Conservation (phyloP, 2,329 filamentous ascomycete species). For the Emericellopsis atlantica region DNA sequence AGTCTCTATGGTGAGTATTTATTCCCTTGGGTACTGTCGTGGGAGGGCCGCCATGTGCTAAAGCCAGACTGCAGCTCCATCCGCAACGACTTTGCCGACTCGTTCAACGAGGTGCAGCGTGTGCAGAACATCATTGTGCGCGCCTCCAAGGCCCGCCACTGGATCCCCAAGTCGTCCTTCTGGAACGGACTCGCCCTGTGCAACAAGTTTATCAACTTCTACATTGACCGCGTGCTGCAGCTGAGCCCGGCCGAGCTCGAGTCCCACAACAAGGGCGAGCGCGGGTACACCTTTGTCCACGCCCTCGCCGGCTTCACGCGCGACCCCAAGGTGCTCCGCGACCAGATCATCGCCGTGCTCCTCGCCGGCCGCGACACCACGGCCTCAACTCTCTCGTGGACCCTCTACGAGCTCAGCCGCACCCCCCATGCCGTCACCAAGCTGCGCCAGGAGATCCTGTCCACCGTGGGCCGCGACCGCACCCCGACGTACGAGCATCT, state of each 20-base stretch:
- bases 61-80: conserved; percentile 28
- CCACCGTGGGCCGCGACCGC: conserved; percentile 48
- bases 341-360: conserved; percentile 73
- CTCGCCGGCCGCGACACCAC: conserved; percentile 84
- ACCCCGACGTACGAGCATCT: conserved; percentile 66
- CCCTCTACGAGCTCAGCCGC: conserved; percentile 67
- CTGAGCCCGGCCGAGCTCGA: conserved; percentile 61
- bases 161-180: conserved; percentile 56
- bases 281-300: conserved; percentile 74
- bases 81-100: conserved; percentile 59
- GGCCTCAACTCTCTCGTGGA: conserved; percentile 68
- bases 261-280: conserved; percentile 50
- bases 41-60: neutral
- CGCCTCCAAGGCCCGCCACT: conserved; percentile 45
- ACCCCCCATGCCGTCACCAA: conserved; percentile 54
- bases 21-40: neutral
- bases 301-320: conserved; percentile 72
- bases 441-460: conserved; percentile 61
- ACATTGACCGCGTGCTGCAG: conserved; percentile 61
- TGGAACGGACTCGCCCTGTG: conserved; percentile 52
- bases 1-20: conserved; percentile 36
- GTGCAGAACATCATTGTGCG: conserved; percentile 57
- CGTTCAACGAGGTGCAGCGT: conserved; percentile 69
- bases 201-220: conserved; percentile 64
- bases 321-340: conserved; percentile 58